phyloP scores from a whole-genome alignment of 2,329 filamentous ascomycete species.

The Xenoacremonium recifei region DNA sequence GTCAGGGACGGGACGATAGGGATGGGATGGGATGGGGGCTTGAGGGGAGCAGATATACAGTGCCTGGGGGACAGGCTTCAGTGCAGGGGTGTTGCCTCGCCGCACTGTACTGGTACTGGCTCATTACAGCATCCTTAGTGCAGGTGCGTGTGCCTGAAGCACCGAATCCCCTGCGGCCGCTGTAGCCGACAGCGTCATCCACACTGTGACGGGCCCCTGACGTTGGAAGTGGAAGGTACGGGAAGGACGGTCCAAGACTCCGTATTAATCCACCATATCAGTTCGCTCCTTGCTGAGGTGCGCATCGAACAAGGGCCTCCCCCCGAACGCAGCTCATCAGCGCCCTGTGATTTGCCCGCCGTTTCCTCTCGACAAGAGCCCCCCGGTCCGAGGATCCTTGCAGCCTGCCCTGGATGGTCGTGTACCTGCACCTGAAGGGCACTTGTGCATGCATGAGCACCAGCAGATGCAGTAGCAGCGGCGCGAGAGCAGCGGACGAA shows the following conservation, averaged over 20 bases:
- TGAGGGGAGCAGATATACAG: too few species aligned
- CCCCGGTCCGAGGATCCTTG: conserved; percentile 17
- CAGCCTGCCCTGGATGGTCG: conserved; percentile 15
- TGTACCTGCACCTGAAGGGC: conserved; percentile 25
- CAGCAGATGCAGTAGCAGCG: conserved; percentile 8
- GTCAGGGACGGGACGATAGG: too few species aligned
- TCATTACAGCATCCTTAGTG: not conserved
- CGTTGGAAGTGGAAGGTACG: too few species aligned
- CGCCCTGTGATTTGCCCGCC: conserved; percentile 20
- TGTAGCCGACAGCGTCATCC: conserved; percentile 3
- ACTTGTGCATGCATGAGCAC: conserved; percentile 22
- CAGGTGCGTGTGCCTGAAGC: not conserved
- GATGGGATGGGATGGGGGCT: too few species aligned
- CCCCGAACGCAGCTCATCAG: conserved; percentile 15
- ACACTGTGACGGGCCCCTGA: too few species aligned
- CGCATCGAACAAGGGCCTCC: too few species aligned
- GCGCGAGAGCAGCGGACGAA: conserved; percentile 12
- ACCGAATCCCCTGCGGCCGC: not conserved
- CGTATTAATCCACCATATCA: too few species aligned
- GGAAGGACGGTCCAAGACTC: too few species aligned
- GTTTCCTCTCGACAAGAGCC: conserved; percentile 16
- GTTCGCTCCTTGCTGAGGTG: too few species aligned
- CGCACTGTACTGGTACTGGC: not conserved
- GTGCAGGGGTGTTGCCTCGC: not conserved
- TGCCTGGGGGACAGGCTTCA: too few species aligned